Conservation (phyloP, 2,329 filamentous ascomycete genomes). For the Microdochium paspali region DNA sequence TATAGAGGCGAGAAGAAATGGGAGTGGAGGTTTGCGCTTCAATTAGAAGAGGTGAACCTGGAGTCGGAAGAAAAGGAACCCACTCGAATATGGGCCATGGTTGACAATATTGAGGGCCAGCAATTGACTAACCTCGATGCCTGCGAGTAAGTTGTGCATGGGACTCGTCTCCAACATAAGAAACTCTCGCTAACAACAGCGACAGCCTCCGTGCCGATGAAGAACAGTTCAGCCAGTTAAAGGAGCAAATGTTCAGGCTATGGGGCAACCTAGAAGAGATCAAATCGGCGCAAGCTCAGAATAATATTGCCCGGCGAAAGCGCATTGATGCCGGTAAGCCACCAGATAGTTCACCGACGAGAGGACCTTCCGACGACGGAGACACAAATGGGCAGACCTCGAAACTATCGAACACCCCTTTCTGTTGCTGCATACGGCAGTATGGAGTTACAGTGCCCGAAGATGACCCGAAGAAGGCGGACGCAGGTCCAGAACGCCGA, state of each 20-base stretch:
- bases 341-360: conserved; percentile 24
- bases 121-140: conserved; percentile 39
- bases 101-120: conserved; percentile 48
- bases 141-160: conserved; percentile 21
- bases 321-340: conserved; percentile 16
- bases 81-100: conserved; percentile 54
- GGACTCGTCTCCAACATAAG: not conserved
- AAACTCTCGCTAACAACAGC: conserved; percentile 1
- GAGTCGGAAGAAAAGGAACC: conserved; percentile 21
- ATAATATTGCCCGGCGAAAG: conserved; percentile 11
- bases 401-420: conserved; percentile 46
- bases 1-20: conserved; percentile 35
- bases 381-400: conserved; percentile 7
- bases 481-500: conserved; percentile 32
- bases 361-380: conserved; percentile 7
- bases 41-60: conserved; percentile 59
- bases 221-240: conserved; percentile 39
- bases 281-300: conserved; percentile 32
- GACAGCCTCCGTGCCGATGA: conserved; percentile 46
- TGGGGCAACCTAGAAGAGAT: conserved; percentile 82
- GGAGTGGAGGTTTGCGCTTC: conserved; percentile 78
- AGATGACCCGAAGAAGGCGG: conserved; percentile 28
- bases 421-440: conserved; percentile 62
- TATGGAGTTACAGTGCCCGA: conserved; percentile 49
- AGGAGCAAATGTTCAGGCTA: conserved; percentile 63